Conservation (phyloP, 495 filamentous ascomycete species). For the Aspergillus funiculosus region DNA sequence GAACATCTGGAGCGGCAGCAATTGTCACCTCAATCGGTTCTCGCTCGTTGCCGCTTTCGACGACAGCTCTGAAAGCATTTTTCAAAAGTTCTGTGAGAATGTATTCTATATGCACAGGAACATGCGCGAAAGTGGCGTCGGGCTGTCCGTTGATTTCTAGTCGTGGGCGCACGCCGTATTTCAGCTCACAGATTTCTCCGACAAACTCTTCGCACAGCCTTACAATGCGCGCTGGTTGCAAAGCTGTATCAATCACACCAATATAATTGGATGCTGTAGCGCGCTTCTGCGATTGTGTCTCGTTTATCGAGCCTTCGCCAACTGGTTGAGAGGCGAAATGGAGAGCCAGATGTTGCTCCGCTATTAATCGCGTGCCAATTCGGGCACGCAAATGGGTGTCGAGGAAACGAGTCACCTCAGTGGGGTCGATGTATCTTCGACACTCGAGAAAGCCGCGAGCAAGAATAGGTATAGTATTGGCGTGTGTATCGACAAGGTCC, state of each 20-base stretch:
- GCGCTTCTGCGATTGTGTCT: slow-evolving; percentile 26
- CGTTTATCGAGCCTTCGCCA: slow-evolving; percentile 32
- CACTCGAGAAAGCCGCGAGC: slow-evolving; percentile 91
- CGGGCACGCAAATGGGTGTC: slow-evolving; percentile 90
- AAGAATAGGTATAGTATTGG: slow-evolving; percentile 88
- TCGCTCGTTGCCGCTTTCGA: slow-evolving; percentile 71
- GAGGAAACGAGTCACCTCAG: slow-evolving; percentile 80
- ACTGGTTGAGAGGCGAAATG: slow-evolving; percentile 77
- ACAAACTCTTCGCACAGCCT: slow-evolving; percentile 82
- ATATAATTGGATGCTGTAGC: slow-evolving; percentile 66
- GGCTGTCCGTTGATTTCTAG: slow-evolving; percentile 77
- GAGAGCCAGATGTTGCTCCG: slow-evolving; percentile 93
- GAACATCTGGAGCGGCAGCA: slow-evolving; percentile 68
- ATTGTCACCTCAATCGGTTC: slow-evolving; percentile 90
- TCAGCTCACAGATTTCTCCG: slow-evolving; percentile 90
- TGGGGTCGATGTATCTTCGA: slow-evolving; percentile 71
- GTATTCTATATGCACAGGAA: slow-evolving; percentile 94
- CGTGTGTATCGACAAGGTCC: slow-evolving; percentile 86
- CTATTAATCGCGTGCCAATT: slow-evolving; percentile 90
- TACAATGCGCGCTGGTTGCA: slow-evolving; percentile 75
- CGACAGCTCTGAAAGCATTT: slow-evolving; percentile 89
- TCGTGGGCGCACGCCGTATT: slow-evolving; percentile 82
- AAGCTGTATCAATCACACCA: slow-evolving; percentile 91
- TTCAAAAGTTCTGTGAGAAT: slow-evolving; percentile 94
- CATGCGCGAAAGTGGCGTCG: slow-evolving; percentile 76